These are phyloP conservation scores for Phaeotremella skinneri DNA, from an alignment of 768 basidiomycete genomes.

Conservation along the genomic window DNA sequence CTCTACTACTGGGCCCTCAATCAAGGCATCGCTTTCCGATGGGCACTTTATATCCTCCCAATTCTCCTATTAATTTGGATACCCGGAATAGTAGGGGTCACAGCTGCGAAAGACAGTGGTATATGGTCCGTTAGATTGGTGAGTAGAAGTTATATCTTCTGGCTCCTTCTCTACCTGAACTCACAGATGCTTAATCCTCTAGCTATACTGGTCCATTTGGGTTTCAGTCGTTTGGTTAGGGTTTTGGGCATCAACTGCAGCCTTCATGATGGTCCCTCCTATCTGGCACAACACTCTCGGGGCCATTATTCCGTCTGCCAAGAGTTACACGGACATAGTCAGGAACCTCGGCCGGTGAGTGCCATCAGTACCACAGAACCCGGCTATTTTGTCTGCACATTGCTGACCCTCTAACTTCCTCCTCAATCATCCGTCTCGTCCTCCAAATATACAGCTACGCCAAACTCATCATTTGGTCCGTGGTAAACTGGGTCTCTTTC, in stretches of 20 bases:
- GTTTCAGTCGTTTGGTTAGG: slow-evolving; percentile 74
- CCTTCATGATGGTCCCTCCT: slow-evolving; percentile 54
- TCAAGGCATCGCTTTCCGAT: slow-evolving; percentile 72
- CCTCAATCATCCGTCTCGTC: not conserved
- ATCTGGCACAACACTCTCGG: slow-evolving; percentile 67
- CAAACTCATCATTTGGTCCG: slow-evolving; percentile 66
- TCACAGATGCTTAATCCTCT: slow-evolving; percentile 54
- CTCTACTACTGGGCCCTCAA: slow-evolving; percentile 73
- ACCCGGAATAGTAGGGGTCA: slow-evolving; percentile 63
- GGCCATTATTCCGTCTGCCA: slow-evolving; percentile 66
- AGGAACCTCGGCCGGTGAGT: slow-evolving; percentile 63
- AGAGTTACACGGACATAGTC: slow-evolving; percentile 78
- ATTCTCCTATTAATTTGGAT: slow-evolving; percentile 58
- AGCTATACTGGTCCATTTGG: slow-evolving; percentile 82
- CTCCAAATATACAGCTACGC: slow-evolving; percentile 57
- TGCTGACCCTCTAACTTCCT: too few relatives aligned
- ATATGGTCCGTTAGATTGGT: slow-evolving; percentile 55
- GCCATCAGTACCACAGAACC: slow-evolving; percentile 2
- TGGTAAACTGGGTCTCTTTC: slow-evolving; percentile 67
- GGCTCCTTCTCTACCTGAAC: slow-evolving; percentile 1
- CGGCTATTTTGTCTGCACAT: too few relatives aligned
- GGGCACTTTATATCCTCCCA: slow-evolving; percentile 72
- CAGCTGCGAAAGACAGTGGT: slow-evolving; percentile 57
- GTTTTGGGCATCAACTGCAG: slow-evolving; percentile 75
- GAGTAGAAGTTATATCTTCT: slow-evolving; percentile 13